Evolutionary conservation across 2,329 filamentous ascomycete genomes (phyloP), one percentile per base, ranked within the genome.

Genomic region (Sclerotinia nivalis): DNA sequence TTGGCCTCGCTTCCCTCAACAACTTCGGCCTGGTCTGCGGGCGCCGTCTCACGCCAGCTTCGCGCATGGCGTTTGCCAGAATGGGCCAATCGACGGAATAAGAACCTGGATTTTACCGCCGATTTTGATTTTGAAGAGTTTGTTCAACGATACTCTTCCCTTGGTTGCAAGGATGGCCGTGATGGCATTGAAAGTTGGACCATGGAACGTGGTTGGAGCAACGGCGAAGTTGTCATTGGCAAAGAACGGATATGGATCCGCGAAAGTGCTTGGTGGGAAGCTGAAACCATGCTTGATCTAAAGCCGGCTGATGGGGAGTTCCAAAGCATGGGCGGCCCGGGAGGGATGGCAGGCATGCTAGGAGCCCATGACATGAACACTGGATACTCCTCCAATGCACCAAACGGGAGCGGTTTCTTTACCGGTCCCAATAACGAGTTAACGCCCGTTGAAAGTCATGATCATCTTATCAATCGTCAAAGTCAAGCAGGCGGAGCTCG

Each of bases 61-160:
- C 92, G 96, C 25, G 88, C 93, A 3, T 99, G 96, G 95, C 88
- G 96, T 76, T 84, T 99, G 22, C 91, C 96, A 0, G 96, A 99
- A 80, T 99, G 96, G 96, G 93, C 94, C 1, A 99, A 98, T 78
- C 89, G 95, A 69, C 88, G 96, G 64, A 96, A 94, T 79, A 93
- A 93, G 79, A 89, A 91, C 76, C 88, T 98, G 2, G 96, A 99
- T 78, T 99, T 97, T 80, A 99, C 96, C 0, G 93, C 94, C 1
- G 96, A 99, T 77, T 99, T 98, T 75, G 96, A 99, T 76, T 83
- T 94, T 7, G 93, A 97, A 22, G 96, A 99, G 79, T 98, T 99
- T 76, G 87, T 89, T 28, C 89, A 90, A 75, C 89, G 96, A 58
- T 99, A 97, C 78, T 84, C 89, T 7, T 84, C 88, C 8, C 86